Percentiles rank a stretch among this genome's conserved stretches.
Conservation (phyloP, 1,284 basidiomycete species). For the Entoloma clypeatum region DNA sequence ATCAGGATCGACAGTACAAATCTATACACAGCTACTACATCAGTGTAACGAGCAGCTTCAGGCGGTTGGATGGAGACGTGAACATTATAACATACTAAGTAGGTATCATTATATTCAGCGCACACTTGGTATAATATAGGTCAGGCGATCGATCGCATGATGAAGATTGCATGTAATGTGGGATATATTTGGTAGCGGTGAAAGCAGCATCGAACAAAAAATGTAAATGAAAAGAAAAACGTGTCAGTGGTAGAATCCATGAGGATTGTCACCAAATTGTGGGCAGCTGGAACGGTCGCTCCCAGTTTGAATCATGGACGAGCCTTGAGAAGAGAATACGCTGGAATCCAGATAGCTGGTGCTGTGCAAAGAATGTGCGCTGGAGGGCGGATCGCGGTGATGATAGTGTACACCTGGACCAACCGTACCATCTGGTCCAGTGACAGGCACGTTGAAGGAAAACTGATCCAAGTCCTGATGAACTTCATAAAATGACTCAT, state of each 20-base stretch:
- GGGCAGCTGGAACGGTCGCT: constrained; percentile 28
- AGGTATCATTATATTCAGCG: too few relatives aligned
- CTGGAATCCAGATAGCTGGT: constrained; percentile 26
- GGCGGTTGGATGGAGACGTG: too few relatives aligned
- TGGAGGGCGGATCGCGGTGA: constrained; percentile 19
- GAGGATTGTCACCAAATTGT: constrained; percentile 36
- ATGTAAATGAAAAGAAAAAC: neutral
- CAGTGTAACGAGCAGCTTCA: too few relatives aligned
- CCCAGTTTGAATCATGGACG: constrained; percentile 19
- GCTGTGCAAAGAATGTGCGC: constrained; percentile 19
- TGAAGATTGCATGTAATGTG: constrained; percentile 2
- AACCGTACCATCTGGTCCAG: constrained; percentile 26
- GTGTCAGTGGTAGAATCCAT: constrained; percentile 32
- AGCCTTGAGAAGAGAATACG: constrained; percentile 22
- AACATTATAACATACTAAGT: too few relatives aligned
- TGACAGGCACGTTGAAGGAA: constrained; percentile 34
- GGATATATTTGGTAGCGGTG: neutral
- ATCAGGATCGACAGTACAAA: too few relatives aligned
- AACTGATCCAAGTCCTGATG: constrained; percentile 41
- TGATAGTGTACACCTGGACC: constrained; percentile 17
- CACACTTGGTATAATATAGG: too few relatives aligned
- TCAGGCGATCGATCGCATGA: too few relatives aligned
- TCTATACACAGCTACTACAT: too few relatives aligned
- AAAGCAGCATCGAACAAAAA: neutral
- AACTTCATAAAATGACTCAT: constrained; percentile 39